A percentile compares a stretch with the other conserved stretches of the same genome.
These are phyloP conservation scores for Przewalskia tangutica DNA, from an alignment of 257 asterid species.

Conservation along the genomic window DNA sequence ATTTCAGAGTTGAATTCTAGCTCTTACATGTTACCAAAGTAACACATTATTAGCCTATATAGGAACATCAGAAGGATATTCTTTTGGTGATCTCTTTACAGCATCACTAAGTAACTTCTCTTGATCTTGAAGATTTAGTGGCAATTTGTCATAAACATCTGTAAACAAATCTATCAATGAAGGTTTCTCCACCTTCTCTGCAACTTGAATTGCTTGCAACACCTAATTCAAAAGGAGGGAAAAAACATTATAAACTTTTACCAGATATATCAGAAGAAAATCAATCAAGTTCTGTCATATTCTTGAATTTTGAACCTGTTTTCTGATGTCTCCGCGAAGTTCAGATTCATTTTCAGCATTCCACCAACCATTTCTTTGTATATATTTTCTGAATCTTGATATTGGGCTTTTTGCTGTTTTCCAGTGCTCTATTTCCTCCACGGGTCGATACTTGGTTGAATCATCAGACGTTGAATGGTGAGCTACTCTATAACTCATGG, in stretches of 20 bases:
- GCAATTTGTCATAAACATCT: slow-evolving; percentile 55
- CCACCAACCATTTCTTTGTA: slow-evolving; percentile 74
- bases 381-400: slow-evolving; percentile 66
- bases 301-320: slow-evolving; percentile 34
- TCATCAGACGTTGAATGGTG: slow-evolving; percentile 96
- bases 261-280: neutral
- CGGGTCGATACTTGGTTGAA: slow-evolving; percentile 73
- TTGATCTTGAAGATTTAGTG: slow-evolving; percentile 62
- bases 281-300: neutral
- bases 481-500: slow-evolving; percentile 74
- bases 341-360: slow-evolving; percentile 48
- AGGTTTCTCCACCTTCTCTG: slow-evolving; percentile 57
- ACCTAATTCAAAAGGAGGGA: slow-evolving; percentile 25
- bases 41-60: slow-evolving; percentile 14
- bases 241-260: neutral
- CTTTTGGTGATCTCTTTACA: slow-evolving; percentile 46
- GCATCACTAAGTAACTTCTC: slow-evolving; percentile 54
- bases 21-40: too few species aligned
- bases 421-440: slow-evolving; percentile 75
- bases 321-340: slow-evolving; percentile 43
- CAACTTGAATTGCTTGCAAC: slow-evolving; percentile 60
- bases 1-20: neutral
- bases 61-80: slow-evolving; percentile 76
- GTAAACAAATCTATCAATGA: slow-evolving; percentile 41
- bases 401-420: slow-evolving; percentile 47